A percentile compares a stretch with the other conserved stretches of the same genome.
phyloP scores from a whole-genome alignment of 768 basidiomycete species.

The Mycena epipterygia region DNA sequence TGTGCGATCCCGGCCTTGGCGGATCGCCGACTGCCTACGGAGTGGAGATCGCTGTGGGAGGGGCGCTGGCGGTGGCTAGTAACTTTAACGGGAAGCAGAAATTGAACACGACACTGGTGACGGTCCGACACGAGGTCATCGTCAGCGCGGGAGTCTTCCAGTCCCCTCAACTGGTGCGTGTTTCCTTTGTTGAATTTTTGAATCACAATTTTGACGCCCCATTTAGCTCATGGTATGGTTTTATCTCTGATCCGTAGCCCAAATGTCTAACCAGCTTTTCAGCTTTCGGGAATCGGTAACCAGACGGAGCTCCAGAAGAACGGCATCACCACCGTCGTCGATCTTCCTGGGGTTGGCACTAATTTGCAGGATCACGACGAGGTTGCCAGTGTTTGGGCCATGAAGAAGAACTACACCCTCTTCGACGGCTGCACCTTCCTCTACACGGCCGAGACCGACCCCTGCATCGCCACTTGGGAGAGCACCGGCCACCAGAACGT shows the following conservation, averaged over 20 bases:
- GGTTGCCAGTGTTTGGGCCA: too few species aligned
- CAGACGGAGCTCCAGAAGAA: conserved; percentile 36
- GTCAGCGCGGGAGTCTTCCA: conserved; percentile 46
- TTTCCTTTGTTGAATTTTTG: neutral
- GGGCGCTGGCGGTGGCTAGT: conserved; percentile 43
- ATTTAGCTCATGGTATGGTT: conserved; percentile 40
- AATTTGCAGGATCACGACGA: too few species aligned
- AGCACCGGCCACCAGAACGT: conserved; percentile 37
- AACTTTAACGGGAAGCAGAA: conserved; percentile 42
- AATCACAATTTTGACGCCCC: neutral
- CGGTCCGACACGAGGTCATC: conserved; percentile 44
- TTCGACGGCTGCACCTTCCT: too few species aligned
- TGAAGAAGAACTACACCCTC: too few species aligned
- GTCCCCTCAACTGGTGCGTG: conserved; percentile 44
- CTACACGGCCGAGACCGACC: conserved; percentile 39
- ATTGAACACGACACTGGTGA: conserved; percentile 35
- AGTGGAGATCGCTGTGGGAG: conserved; percentile 40
- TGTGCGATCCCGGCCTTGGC: conserved; percentile 33
- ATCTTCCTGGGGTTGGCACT: too few species aligned
- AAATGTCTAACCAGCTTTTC: neutral
- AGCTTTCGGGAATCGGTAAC: conserved; percentile 54
- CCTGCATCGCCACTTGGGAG: conserved; percentile 45
- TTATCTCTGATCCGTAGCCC: neutral
- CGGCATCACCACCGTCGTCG: conserved; percentile 43
- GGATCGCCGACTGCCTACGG: conserved; percentile 39